A percentile compares a stretch with the other conserved stretches of the same genome.
Evolutionary conservation across 108 stramenopile genomes (phyloP).

Genomic region (Pseudonitzschia multistriata): DNA sequence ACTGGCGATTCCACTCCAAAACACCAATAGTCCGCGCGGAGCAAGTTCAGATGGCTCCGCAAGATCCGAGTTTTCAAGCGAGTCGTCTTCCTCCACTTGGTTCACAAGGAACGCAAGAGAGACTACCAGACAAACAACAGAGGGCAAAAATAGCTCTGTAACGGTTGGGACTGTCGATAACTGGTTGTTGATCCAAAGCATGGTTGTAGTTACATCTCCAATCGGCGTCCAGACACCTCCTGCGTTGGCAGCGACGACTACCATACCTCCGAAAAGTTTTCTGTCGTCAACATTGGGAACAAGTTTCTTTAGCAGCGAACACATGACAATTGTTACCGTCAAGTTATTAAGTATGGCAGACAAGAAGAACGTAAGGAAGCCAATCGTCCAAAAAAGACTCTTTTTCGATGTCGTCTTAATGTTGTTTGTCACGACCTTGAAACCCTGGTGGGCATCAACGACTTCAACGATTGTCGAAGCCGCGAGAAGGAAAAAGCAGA

Average conservation of each 20-base stretch:
- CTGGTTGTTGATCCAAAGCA: slow-evolving; percentile 94
- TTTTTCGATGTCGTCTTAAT: slow-evolving; percentile 91
- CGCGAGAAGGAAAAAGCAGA: slow-evolving; percentile 92
- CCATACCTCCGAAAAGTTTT: slow-evolving; percentile 91
- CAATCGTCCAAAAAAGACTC: slow-evolving; percentile 87
- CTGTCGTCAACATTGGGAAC: slow-evolving; percentile 82
- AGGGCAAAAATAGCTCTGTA: slow-evolving; percentile 84
- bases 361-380: slow-evolving; percentile 90
- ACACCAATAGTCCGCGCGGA: slow-evolving; percentile 80
- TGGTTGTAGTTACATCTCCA: slow-evolving; percentile 94
- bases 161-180: slow-evolving; percentile 89
- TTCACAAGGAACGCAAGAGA: slow-evolving; percentile 80
- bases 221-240: slow-evolving; percentile 96
- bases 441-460: slow-evolving; percentile 93
- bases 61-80: slow-evolving; percentile 38
- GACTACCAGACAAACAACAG: slow-evolving; percentile 78
- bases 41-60: slow-evolving; percentile 76
- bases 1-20: slow-evolving; percentile 84
- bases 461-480: slow-evolving; percentile 94
- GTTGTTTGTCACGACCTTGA: slow-evolving; percentile 91
- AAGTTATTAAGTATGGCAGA: slow-evolving; percentile 91
- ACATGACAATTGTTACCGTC: slow-evolving; percentile 94
- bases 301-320: slow-evolving; percentile 82
- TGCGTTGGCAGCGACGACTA: slow-evolving; percentile 93
- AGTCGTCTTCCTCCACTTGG: slow-evolving; percentile 79